Percentiles rank a stretch among this genome's conserved stretches.
Conservation (phyloP, 73 alveolate genomes). For the Urostyla sp. region DNA sequence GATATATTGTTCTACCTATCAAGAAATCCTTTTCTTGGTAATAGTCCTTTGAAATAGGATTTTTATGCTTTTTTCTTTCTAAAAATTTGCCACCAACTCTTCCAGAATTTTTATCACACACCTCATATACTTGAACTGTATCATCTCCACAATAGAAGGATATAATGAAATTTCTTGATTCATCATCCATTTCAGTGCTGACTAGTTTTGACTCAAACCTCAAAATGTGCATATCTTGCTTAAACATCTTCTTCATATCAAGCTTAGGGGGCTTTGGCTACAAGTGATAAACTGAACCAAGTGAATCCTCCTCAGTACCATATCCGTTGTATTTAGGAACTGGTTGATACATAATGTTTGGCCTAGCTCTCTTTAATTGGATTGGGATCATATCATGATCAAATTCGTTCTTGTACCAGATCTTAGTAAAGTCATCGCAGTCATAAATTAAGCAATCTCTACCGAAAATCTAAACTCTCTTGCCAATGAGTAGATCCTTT, state of each 20-base stretch:
- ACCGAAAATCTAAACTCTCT: conserved; percentile 86
- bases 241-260: conserved; percentile 91
- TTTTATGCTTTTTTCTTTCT: conserved; percentile 82
- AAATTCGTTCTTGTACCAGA: conserved; percentile 88
- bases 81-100: conserved; percentile 86
- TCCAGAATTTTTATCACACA: conserved; percentile 90
- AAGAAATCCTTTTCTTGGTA: conserved; percentile 87
- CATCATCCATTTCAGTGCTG: conserved; percentile 93
- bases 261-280: conserved; percentile 90
- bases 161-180: conserved; percentile 89
- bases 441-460: conserved; percentile 89
- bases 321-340: conserved; percentile 96
- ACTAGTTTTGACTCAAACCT: conserved; percentile 92
- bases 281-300: conserved; percentile 86
- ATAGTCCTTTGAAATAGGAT: conserved; percentile 81
- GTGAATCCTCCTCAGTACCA: conserved; percentile 96
- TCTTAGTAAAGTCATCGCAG: conserved; percentile 95
- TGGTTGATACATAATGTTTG: conserved; percentile 82
- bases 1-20: conserved; percentile 83
- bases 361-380: conserved; percentile 79
- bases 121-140: conserved; percentile 91
- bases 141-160: conserved; percentile 96
- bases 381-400: conserved; percentile 86
- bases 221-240: conserved; percentile 91
- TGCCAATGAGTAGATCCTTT: conserved; percentile 88